Conservation (phyloP, 345 rosid species). For the Gossypium ekmanianum region DNA sequence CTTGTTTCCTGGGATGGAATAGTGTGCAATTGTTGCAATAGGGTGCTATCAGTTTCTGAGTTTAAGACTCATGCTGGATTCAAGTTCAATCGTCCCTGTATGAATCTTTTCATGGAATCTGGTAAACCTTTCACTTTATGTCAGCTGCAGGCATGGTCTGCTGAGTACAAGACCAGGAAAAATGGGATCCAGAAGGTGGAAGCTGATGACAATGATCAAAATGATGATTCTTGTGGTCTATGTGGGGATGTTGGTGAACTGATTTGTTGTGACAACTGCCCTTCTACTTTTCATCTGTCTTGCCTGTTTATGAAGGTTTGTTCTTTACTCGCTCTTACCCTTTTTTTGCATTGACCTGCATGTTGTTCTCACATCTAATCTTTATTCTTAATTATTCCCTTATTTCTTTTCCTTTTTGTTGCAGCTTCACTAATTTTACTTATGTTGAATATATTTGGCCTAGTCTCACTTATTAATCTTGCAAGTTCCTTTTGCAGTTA, state of each 20-base stretch:
- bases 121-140: slow-evolving; percentile 71
- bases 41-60: slow-evolving; percentile 58
- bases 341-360: not conserved
- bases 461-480: not conserved
- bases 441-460: not conserved
- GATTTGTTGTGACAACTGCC: slow-evolving; percentile 95
- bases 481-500: not conserved
- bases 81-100: slow-evolving; percentile 61
- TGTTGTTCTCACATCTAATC: not conserved
- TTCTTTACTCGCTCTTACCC: slow-evolving; percentile 12
- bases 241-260: slow-evolving; percentile 93
- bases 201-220: slow-evolving; percentile 63
- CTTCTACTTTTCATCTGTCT: slow-evolving; percentile 80
- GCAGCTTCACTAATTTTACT: slow-evolving; percentile 7
- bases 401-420: not conserved
- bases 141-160: slow-evolving; percentile 88
- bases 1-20: slow-evolving; percentile 64
- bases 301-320: slow-evolving; percentile 81
- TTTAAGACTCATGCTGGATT: slow-evolving; percentile 85
- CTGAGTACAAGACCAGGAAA: slow-evolving; percentile 72
- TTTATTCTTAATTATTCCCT: not conserved
- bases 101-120: slow-evolving; percentile 79
- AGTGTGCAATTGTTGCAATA: slow-evolving; percentile 69
- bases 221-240: slow-evolving; percentile 93
- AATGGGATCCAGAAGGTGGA: slow-evolving; percentile 38